A percentile compares a stretch with the other conserved stretches of the same genome.
Evolutionary conservation across 257 asterid species (phyloP).

Genomic region (Striga asiatica): DNA sequence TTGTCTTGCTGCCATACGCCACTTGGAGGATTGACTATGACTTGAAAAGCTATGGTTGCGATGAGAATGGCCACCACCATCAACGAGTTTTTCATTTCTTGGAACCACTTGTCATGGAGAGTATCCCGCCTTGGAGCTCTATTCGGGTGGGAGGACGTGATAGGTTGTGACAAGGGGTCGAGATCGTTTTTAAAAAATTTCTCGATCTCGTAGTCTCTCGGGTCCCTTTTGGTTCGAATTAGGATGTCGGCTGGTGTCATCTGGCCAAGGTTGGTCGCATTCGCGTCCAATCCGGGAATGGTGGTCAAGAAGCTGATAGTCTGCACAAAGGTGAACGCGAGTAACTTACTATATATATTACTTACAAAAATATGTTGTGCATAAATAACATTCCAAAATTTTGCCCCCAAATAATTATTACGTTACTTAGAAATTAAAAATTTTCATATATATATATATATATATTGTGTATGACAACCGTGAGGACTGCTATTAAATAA

Average conservation of each 20-base stretch:
- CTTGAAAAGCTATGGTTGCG: conserved; percentile 25
- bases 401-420: no score
- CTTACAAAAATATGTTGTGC: no score
- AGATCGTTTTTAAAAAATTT: not conserved
- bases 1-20: conserved; percentile 23
- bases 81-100: conserved; percentile 6
- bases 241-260: conserved; percentile 6
- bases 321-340: no score
- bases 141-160: not conserved
- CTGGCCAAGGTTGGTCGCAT: not conserved
- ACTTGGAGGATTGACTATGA: conserved; percentile 21
- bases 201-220: conserved; percentile 7
- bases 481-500: no score
- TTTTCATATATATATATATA: no score
- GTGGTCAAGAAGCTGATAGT: not conserved
- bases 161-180: not conserved
- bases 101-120: conserved; percentile 7
- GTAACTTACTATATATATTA: no score
- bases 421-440: no score
- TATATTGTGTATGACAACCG: no score
- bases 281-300: not conserved
- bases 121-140: not conserved
- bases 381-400: no score
- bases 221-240: conserved; percentile 7
- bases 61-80: conserved; percentile 28